A percentile compares a stretch with the other conserved stretches of the same genome.
Evolutionary conservation across 1,284 basidiomycete species (phyloP).

Genomic region (Pholiota adiposa): DNA sequence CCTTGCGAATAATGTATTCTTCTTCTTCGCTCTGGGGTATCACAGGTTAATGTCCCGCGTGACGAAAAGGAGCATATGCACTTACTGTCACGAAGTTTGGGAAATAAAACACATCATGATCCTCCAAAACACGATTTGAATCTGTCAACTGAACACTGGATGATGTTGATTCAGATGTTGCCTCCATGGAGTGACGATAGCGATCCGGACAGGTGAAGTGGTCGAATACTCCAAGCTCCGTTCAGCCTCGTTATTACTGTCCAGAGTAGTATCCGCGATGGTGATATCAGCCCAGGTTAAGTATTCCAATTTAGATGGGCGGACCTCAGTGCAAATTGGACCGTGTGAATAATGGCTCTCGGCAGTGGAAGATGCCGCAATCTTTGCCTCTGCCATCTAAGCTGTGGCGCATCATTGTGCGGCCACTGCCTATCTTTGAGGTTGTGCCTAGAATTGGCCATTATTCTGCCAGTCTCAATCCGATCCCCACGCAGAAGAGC

Average conservation of each 20-base stretch:
- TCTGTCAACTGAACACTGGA: conserved; percentile 22
- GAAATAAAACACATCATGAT: conserved; percentile 62
- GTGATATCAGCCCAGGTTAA: neutral
- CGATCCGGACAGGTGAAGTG: neutral
- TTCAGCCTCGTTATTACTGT: neutral
- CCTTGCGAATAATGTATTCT: conserved; percentile 76
- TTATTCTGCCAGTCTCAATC: neutral
- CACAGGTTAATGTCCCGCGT: conserved; percentile 3
- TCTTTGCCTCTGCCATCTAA: neutral
- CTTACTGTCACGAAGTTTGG: conserved; percentile 76
- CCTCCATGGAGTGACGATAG: neutral
- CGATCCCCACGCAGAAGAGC: neutral
- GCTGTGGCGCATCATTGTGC: neutral
- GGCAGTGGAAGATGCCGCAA: neutral
- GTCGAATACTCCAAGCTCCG: neutral
- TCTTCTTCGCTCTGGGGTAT: conserved; percentile 67
- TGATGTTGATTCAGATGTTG: too few species aligned
- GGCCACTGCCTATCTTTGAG: neutral
- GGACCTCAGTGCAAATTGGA: neutral
- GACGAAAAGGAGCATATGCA: conserved; percentile 6
- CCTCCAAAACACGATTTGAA: conserved; percentile 43
- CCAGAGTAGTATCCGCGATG: conserved; percentile 4
- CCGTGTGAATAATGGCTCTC: neutral
- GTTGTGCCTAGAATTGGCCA: neutral
- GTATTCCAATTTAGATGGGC: neutral